Conservation (phyloP, 2,329 filamentous ascomycete species). For the Hymenoscyphus fructigenus region DNA sequence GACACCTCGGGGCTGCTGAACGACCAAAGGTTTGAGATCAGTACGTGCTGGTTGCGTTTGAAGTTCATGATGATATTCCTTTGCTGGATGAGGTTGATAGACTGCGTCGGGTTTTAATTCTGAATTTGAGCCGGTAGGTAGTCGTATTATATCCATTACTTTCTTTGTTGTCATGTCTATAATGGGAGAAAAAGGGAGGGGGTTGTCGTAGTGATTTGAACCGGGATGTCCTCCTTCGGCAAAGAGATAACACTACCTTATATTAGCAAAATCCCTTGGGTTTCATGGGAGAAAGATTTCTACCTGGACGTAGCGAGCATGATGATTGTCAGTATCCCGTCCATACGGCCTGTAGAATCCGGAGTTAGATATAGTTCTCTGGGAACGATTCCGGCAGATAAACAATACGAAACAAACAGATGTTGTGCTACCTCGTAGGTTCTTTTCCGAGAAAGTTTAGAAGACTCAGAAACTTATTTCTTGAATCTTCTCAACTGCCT, state of each 20-base stretch:
- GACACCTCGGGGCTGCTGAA: conserved; percentile 62
- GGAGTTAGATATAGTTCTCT: background rate
- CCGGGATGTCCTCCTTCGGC: conserved; percentile 25
- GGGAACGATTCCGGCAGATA: background rate
- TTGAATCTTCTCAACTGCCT: no score
- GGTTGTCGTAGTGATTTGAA: conserved; percentile 31
- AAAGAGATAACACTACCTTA: conserved; percentile 29
- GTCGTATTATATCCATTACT: conserved; percentile 25
- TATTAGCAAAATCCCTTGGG: background rate
- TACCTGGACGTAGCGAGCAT: conserved; percentile 29
- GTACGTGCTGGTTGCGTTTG: conserved; percentile 37
- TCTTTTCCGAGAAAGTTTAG: no score
- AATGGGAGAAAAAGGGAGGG: conserved; percentile 30
- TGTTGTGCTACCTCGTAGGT: no score
- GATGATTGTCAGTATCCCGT: conserved; percentile 25
- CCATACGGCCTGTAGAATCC: conserved; percentile 23
- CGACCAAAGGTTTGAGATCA: conserved; percentile 58
- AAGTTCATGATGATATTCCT: conserved; percentile 31
- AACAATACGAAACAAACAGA: no score
- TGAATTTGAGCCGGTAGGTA: conserved; percentile 26
- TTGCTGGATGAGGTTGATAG: conserved; percentile 20
- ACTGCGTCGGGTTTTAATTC: conserved; percentile 21
- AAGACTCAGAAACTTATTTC: no score
- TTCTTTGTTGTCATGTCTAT: conserved; percentile 26
- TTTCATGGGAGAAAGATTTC: background rate